Percentiles rank a stretch among this genome's conserved stretches.
phyloP scores from a whole-genome alignment of 345 rosid species.

The Passiflora organensis region DNA sequence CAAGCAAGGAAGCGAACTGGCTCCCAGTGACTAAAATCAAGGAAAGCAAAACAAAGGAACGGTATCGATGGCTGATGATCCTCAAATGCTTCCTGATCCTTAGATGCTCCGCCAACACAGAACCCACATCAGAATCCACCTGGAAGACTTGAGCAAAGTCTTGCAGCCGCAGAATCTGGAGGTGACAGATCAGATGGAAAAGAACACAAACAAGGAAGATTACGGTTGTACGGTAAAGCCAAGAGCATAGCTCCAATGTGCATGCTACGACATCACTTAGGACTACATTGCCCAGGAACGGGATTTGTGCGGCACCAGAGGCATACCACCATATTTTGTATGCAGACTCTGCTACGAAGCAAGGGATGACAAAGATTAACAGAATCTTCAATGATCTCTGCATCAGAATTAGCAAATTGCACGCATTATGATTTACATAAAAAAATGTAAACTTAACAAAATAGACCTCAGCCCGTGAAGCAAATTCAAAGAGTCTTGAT shows the following conservation, averaged over 20 bases:
- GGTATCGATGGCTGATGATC: conserved; percentile 83
- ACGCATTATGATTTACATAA: too few relatives aligned
- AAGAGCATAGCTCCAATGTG: conserved; percentile 69
- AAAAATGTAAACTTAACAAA: too few relatives aligned
- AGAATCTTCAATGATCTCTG: conserved; percentile 83
- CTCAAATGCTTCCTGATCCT: conserved; percentile 76
- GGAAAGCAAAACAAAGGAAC: conserved; percentile 56
- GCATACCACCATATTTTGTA: conserved; percentile 99
- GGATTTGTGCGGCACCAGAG: conserved; percentile 85
- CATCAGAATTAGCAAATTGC: conserved; percentile 7
- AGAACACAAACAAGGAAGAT: conserved; percentile 82
- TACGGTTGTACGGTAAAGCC: conserved; percentile 82
- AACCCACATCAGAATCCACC: conserved; percentile 65
- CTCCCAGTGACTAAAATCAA: conserved; percentile 74
- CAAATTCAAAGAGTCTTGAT: too few relatives aligned
- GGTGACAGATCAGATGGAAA: conserved; percentile 81
- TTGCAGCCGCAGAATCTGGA: conserved; percentile 85
- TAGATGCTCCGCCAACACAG: conserved; percentile 73
- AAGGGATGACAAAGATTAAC: conserved; percentile 63
- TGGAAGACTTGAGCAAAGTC: conserved; percentile 76
- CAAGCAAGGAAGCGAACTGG: conserved; percentile 78
- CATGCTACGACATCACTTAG: conserved; percentile 78
- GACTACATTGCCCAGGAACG: conserved; percentile 72
- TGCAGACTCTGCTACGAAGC: conserved; percentile 61
- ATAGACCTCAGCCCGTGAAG: too few relatives aligned